These are phyloP conservation scores for Casaregolazyma lundiana DNA, from an alignment of 1,139 yeast species.

Conservation along the genomic window DNA sequence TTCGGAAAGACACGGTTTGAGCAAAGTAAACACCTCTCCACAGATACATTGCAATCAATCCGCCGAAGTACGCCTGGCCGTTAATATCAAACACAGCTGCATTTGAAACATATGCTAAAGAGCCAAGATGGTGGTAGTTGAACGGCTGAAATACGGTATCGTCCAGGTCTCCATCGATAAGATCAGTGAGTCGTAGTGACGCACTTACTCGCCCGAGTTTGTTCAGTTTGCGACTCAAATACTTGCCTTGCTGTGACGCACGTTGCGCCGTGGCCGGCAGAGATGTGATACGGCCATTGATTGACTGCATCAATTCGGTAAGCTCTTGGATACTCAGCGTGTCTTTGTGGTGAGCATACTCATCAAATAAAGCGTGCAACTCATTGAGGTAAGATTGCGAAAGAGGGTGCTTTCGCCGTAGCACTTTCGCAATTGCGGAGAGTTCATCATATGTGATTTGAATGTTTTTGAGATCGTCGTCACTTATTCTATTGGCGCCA, in stretches of 20 bases:
- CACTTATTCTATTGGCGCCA: conserved; percentile 23
- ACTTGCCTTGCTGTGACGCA: conserved; percentile 61
- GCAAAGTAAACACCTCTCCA: conserved; percentile 67
- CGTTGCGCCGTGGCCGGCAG: conserved; percentile 68
- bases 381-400: conserved; percentile 52
- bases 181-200: conserved; percentile 39
- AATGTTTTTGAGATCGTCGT: conserved; percentile 39
- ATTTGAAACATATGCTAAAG: conserved; percentile 59
- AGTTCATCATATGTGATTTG: conserved; percentile 45
- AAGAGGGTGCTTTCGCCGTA: conserved; percentile 51
- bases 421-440: conserved; percentile 38
- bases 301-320: conserved; percentile 44
- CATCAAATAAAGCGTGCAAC: conserved; percentile 46
- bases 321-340: conserved; percentile 47
- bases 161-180: conserved; percentile 48
- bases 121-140: conserved; percentile 54
- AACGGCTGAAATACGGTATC: conserved; percentile 52
- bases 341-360: conserved; percentile 42
- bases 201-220: conserved; percentile 38
- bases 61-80: conserved; percentile 54
- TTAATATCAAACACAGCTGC: conserved; percentile 61
- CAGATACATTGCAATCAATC: conserved; percentile 57
- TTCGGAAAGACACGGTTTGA: conserved; percentile 56
- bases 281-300: conserved; percentile 57
- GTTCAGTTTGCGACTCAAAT: conserved; percentile 52